Evolutionary conservation across 345 rosid genomes (phyloP).

Genomic region (Eucalyptus grandis): DNA sequence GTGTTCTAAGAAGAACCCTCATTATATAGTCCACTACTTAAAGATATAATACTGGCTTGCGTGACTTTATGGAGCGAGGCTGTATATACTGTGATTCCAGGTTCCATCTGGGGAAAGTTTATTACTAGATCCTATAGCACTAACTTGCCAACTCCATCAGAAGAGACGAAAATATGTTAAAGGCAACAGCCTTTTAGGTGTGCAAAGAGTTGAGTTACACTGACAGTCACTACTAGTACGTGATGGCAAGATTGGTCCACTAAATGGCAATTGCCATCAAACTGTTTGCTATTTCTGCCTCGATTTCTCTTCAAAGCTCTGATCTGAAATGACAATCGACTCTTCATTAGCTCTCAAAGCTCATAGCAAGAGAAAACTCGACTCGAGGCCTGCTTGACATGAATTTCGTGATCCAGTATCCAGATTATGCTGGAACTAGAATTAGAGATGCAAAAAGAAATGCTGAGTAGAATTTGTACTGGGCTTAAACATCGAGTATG

Average conservation of each 20-base stretch:
- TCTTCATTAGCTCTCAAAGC: background rate
- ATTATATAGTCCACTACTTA: background rate
- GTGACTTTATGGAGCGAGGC: background rate
- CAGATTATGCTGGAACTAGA: background rate
- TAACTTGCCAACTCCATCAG: background rate
- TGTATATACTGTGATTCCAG: background rate
- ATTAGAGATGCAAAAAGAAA: background rate
- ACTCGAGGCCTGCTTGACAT: background rate
- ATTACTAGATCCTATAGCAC: background rate
- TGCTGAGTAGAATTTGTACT: background rate
- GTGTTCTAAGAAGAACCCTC: background rate
- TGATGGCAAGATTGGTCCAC: background rate
- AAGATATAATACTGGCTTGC: background rate
- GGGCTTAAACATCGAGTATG: background rate
- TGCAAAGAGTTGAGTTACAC: background rate
- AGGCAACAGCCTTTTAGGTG: background rate
- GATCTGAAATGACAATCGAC: background rate
- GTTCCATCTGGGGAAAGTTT: background rate
- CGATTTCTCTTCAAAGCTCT: background rate
- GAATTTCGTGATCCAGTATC: background rate
- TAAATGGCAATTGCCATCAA: background rate
- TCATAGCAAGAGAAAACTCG: background rate
- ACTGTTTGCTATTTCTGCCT: background rate
- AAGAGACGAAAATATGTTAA: background rate
- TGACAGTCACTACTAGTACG: background rate